Evolutionary conservation across 2,329 filamentous ascomycete genomes (phyloP), one percentile per base, ranked within the genome.

Genomic region (Onygenales sp.): DNA sequence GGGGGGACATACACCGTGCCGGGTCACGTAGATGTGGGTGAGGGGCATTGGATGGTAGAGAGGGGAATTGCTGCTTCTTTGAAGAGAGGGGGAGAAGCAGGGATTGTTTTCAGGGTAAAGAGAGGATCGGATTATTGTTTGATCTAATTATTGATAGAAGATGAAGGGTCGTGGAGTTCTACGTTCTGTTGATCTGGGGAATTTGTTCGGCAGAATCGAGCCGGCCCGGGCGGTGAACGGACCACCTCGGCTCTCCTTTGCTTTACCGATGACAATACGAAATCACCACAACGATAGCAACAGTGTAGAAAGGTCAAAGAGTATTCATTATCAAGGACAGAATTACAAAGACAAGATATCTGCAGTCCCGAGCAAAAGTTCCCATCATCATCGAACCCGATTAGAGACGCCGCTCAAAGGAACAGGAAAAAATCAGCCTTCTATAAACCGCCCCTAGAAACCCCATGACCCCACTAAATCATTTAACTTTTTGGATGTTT

Each of bases 21-120:
- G 83, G 59, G 80, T 81, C 55, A 90, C 75, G 66, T 89, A 89
- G 58, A 90, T 88, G 59, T 78, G 80, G 65, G 88, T 79, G 50
- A 89, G 74, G 56, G 83, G 75, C 82, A 86, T 87, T 46, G 31
- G 11, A 33, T 36, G 13, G 31, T n/a, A 49, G 31, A 48, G 33
- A 49, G 21, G 10, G 11, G 27, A 6, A 31, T 13, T 5, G 33
- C n/a, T 9, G 14, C 32, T 38, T 8, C 5, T 14, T 8, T 10
- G 7, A 41, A 48, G 31, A 4, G 14, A 41, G 7, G 6, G 7
- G 14, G 35, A 32, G 7, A 41, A 49, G 8, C 5, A 8, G 17
- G n/a, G 39, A n/a, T 7, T n/a, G 35, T n/a, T 9, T 47, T 49
- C 27, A 27, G 38, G 2, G 27, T 39, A 14, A 39, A 39, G 39